Base-by-base conservation (phyloP, 129 eudicot genomes). In the Kitagawia praeruptora region DNA sequence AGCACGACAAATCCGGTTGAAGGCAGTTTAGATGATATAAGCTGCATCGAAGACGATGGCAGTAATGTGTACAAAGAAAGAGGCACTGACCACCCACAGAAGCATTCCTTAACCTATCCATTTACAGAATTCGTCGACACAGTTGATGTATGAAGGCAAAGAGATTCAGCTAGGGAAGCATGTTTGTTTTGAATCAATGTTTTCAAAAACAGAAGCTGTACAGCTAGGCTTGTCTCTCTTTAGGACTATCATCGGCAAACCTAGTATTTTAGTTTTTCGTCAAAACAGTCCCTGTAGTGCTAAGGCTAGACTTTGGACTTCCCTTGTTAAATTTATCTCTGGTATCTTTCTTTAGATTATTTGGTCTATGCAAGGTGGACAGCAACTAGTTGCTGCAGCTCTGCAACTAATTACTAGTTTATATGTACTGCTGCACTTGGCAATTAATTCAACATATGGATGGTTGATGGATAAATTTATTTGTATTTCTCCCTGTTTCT, bases 141-240 rank as follows among this genome's bases (percentile, higher is more conserved):
- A 79, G 70, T 80, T 49, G 86, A 63, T 79, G 77, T 38, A 40
- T 80, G 80, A 31, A 63, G 80, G 63, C 75, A 53, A 72, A 70
- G 79, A 76, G 76, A 42, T 47, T 70, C 76, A 66, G 74, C 82
- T 13, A 41, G 16, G 27, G 80, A 79, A 79, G 74, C 80, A 61
- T 83, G 58, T 77, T 34, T 21, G 38, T 25, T 67, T 49, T 81
- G 61, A 81, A 76, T 23, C 31, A 47, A 12, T 42, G 41, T 42
- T 12, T 74, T 46, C 13, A 8, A 12, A 31, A 27, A 16, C 42
- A 13, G 42, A 48, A 45, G 84, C 76, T 81, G 73, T 76, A 81
- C 77, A 81, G 72, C 80, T 66, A 44, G 27, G 46, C 80, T 76
- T n/a, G 25, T 49, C 51, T 77, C 45, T 51, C 38, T 40, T 37